phyloP scores from a whole-genome alignment of 2,329 filamentous ascomycete genomes.

The Diaporthe citriasiana region DNA sequence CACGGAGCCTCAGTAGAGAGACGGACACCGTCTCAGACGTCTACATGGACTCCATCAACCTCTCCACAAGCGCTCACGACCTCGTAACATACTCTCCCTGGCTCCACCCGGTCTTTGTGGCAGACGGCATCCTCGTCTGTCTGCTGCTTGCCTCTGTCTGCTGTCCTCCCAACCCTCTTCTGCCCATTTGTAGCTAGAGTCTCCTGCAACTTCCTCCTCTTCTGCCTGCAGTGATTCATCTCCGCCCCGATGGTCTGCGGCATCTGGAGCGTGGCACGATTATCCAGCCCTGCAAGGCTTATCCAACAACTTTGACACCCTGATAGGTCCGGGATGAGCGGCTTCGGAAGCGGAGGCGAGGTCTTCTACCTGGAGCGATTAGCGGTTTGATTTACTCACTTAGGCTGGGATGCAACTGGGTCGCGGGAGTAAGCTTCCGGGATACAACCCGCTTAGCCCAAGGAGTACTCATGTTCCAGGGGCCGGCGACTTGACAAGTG shows the following conservation, averaged over 20 bases:
- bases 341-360: too few relatives aligned
- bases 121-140: conserved; percentile 16
- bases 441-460: too few relatives aligned
- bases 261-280: neutral
- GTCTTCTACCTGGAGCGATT: neutral
- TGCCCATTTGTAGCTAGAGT: neutral
- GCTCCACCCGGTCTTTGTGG: neutral
- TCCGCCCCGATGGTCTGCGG: conserved; percentile 8
- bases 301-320: neutral
- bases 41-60: too few relatives aligned
- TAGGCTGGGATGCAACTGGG: neutral
- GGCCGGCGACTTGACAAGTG: neutral
- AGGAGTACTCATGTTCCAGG: neutral
- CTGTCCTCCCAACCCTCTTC: neutral
- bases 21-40: too few relatives aligned
- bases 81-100: too few relatives aligned
- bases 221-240: neutral
- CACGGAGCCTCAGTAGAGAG: too few relatives aligned
- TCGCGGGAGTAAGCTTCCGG: too few relatives aligned
- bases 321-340: neutral
- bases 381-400: too few relatives aligned
- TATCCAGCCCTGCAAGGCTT: neutral
- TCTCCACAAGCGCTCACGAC: too few relatives aligned
- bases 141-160: conserved; percentile 6
- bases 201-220: neutral